A percentile compares a stretch with the other conserved stretches of the same genome.
Conservation (phyloP, 2,329 filamentous ascomycete species). For the Septoria petroselini region DNA sequence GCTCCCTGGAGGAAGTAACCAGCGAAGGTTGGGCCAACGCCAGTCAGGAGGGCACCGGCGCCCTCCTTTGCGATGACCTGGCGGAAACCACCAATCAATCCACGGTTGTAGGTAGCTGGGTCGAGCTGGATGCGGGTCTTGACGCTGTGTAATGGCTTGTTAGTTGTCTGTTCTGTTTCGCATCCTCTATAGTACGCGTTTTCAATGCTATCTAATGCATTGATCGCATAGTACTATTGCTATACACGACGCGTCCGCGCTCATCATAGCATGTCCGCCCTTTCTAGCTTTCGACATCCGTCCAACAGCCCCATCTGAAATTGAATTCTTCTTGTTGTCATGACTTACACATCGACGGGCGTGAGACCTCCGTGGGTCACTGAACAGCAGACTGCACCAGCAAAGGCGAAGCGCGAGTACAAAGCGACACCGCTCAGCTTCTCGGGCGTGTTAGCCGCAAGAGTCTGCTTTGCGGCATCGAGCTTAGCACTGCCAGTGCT, state of each 20-base stretch:
- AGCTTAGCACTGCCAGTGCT: conserved; percentile 53
- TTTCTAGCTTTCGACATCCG: not conserved
- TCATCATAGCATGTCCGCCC: not conserved
- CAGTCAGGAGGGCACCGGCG: conserved; percentile 79
- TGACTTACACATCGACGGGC: conserved; percentile 97
- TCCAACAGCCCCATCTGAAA: not conserved
- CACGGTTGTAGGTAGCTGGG: conserved; percentile 82
- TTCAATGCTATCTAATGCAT: too few species aligned
- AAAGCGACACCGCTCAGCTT: conserved; percentile 65
- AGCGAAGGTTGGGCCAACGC: conserved; percentile 78
- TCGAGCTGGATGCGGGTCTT: conserved; percentile 96
- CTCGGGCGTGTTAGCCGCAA: conserved; percentile 44
- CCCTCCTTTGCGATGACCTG: conserved; percentile 83
- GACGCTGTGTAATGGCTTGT: conserved; percentile 58
- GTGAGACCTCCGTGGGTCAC: conserved; percentile 96
- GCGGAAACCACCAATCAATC: conserved; percentile 80
- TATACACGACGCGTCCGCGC: not conserved
- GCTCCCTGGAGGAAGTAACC: conserved; percentile 94
- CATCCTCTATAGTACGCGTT: too few species aligned
- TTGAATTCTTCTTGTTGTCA: not conserved
- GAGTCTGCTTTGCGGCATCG: conserved; percentile 51
- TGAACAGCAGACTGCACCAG: conserved; percentile 96
- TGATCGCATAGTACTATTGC: too few species aligned
- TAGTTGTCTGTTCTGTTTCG: conserved; percentile 15
- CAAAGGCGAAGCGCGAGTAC: conserved; percentile 95